A percentile compares a stretch with the other conserved stretches of the same genome.
These are phyloP conservation scores for Calonectria honghensis DNA, from an alignment of 2,329 filamentous ascomycete genomes.

Conservation along the genomic window DNA sequence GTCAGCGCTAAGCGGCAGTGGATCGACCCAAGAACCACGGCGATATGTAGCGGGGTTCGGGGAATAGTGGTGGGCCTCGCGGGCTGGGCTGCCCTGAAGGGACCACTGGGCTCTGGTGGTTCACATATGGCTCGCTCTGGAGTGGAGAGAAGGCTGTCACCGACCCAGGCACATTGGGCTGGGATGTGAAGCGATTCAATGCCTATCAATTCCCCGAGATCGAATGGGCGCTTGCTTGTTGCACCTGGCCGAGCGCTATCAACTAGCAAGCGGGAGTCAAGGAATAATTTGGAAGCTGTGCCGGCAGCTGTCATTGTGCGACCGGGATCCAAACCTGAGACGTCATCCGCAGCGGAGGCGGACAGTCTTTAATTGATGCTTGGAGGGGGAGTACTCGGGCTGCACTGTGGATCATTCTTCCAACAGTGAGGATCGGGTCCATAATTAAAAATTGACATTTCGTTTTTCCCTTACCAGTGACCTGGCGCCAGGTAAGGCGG, in stretches of 20 bases:
- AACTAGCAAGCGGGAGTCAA: constrained; percentile 9
- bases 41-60: constrained; percentile 14
- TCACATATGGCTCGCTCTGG: not conserved
- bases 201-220: not conserved
- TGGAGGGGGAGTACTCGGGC: constrained; percentile 4
- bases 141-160: not conserved
- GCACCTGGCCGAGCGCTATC: not conserved
- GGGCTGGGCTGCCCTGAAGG: not conserved
- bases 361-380: constrained; percentile 1
- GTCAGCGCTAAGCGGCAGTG: constrained; percentile 15
- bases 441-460: constrained; percentile 20
- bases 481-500: constrained; percentile 10
- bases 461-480: not conserved
- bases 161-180: not conserved
- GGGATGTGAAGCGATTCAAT: constrained; percentile 4
- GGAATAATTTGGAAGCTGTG: not conserved
- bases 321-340: constrained; percentile 1
- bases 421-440: constrained; percentile 15
- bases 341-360: constrained; percentile 11
- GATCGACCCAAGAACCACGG: not conserved
- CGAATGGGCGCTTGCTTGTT: not conserved
- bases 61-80: constrained; percentile 9
- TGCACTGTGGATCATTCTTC: constrained; percentile 23
- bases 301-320: not conserved
- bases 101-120: not conserved